Conservation (phyloP, 202 grass and related monocot species). For the Alloteropsis angusta region DNA sequence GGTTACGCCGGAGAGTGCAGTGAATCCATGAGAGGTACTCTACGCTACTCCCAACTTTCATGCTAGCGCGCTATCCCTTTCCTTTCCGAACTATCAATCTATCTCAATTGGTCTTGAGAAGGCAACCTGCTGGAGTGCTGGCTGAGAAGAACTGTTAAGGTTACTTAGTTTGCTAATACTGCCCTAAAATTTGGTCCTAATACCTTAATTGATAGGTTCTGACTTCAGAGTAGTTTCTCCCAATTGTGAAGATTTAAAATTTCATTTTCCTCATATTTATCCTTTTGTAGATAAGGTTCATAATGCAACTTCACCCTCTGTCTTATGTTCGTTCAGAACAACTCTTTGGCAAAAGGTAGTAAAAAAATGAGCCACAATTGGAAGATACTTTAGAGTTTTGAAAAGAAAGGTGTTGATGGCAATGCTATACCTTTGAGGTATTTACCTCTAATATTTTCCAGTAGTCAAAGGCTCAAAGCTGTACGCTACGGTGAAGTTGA, state of each 20-base stretch:
- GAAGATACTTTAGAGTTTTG: slow-evolving; percentile 6
- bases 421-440: neutral
- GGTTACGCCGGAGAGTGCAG: slow-evolving; percentile 93
- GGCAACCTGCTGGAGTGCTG: neutral
- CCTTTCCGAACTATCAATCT: no score
- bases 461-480: neutral
- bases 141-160: neutral
- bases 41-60: neutral
- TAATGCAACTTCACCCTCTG: neutral
- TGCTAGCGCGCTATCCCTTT: neutral
- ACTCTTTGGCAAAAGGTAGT: neutral
- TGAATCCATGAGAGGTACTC: slow-evolving; percentile 61
- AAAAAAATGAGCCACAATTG: neutral
- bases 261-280: neutral
- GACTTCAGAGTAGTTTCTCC: neutral
- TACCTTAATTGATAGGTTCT: neutral
- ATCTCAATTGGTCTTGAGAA: no score
- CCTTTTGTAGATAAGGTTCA: neutral
- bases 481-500: neutral
- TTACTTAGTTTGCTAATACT: neutral
- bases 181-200: neutral
- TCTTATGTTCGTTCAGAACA: neutral
- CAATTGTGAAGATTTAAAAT: neutral
- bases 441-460: neutral
- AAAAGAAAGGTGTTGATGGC: slow-evolving; percentile 1